Base-by-base conservation (phyloP, 306 rosid genomes). In the Cicer arietinum region DNA sequence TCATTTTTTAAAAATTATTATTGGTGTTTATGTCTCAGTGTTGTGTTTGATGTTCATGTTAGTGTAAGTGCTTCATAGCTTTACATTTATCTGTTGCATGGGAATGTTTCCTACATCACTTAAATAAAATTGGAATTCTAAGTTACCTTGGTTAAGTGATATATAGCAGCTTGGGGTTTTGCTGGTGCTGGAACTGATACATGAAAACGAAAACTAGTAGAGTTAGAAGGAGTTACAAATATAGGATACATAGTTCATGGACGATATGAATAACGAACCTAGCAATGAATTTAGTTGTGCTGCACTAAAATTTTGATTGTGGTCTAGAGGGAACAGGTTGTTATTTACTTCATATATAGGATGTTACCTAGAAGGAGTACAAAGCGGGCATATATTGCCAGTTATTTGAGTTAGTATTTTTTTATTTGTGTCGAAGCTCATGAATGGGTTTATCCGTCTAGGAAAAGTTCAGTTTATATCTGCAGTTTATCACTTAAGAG, bases 231-330 rank as follows among this genome's bases (percentile, higher is more conserved):
- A 17, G 12, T 75, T 42, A 59, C 39, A 16, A 11, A 12, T 44
- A 7, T 59, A 62, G 37, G 69, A 7, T 43, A 20, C 40, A 7
- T 13, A 61, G 44, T 69, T 69, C 67, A 37, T 13, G 69, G 61
- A 10, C 20, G 41, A 18, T 53, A 7, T 54, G 74, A 79, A 71
- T 64, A 69, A 17, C 53, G 82, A 69, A 18, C 74, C 8, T 25
- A 69, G 60, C 51, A 57, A 75, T 63, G 65, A 51, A 57, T 42
- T 60, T 61, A 70, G 37, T 6, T 60, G 46, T 67, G 63, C 11
- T 77, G 25, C 16, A 56, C 39, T 47, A 41, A 70, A 64, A 43
- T 8, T 57, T 7, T 40, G 39, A 47, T 66, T 71, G 53, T 2
- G 53, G 52, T 77, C 42, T 56, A 59, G 59, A 65, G 5, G 45